Conservation (phyloP, 2,329 filamentous ascomycete genomes). For the Aureobasidium melanogenum region DNA sequence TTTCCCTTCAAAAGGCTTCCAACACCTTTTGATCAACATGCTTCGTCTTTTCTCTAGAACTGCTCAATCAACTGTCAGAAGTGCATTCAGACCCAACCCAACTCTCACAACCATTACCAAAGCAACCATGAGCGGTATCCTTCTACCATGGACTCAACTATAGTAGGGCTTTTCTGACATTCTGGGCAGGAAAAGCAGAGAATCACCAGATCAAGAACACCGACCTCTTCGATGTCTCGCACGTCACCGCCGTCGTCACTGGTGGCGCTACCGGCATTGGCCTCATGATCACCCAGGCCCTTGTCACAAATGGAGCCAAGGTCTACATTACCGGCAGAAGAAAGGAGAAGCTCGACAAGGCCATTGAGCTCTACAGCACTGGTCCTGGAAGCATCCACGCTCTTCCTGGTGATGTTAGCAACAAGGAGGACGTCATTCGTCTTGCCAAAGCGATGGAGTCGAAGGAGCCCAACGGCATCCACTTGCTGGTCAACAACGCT, state of each 20-base stretch:
- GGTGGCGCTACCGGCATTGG: slow-evolving; percentile 38
- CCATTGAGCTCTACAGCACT: slow-evolving; percentile 38
- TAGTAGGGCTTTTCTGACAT: not conserved
- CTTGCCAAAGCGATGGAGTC: slow-evolving; percentile 32
- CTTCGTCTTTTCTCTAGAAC: slow-evolving; percentile 16
- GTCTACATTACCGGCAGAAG: slow-evolving; percentile 41
- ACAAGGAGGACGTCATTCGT: slow-evolving; percentile 40
- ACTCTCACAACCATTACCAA: slow-evolving; percentile 14
- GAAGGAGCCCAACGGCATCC: slow-evolving; percentile 44
- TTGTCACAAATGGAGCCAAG: slow-evolving; percentile 30
- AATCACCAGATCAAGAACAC: slow-evolving; percentile 32
- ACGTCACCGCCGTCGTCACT: slow-evolving; percentile 37
- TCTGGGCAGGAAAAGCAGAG: slow-evolving; percentile 19
- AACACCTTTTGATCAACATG: slow-evolving; percentile 8
- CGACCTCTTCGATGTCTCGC: slow-evolving; percentile 38
- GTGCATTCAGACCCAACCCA: slow-evolving; percentile 13
- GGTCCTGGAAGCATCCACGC: slow-evolving; percentile 34
- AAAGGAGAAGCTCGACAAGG: slow-evolving; percentile 34
- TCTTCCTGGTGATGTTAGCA: slow-evolving; percentile 39
- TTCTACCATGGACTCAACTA: not conserved
- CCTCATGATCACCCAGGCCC: slow-evolving; percentile 30
- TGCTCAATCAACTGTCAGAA: slow-evolving; percentile 14
- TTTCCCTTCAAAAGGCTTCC: not conserved
- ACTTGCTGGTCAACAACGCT: slow-evolving; percentile 47
- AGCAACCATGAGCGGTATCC: slow-evolving; percentile 17